Percentiles rank a stretch among this genome's conserved stretches.
These are phyloP conservation scores for Ogataea nitratoaversa DNA, from an alignment of 805 yeast genomes.

Conservation along the genomic window DNA sequence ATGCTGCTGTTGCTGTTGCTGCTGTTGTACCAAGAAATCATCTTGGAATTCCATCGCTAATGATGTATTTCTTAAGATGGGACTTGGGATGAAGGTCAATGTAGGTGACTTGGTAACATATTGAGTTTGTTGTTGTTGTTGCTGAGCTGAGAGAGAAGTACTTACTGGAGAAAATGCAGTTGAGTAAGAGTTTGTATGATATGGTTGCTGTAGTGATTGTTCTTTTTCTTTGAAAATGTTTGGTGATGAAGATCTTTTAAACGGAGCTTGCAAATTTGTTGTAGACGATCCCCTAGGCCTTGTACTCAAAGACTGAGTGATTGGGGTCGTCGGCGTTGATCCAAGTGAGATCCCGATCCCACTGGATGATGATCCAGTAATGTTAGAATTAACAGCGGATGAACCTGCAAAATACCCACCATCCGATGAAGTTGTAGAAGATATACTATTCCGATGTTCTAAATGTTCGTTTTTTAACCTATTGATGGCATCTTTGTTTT, in stretches of 20 bases:
- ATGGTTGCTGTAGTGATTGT: neutral
- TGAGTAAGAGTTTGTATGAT: neutral
- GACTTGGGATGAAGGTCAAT: constrained; percentile 21
- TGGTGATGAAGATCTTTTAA: constrained; percentile 32
- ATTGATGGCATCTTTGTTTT: constrained; percentile 88
- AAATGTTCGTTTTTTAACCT: constrained; percentile 80
- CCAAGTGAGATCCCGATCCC: constrained; percentile 11
- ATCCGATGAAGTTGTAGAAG: constrained; percentile 46
- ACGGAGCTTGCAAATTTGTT: constrained; percentile 18
- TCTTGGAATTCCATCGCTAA: constrained; percentile 31
- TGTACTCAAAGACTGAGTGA: constrained; percentile 7
- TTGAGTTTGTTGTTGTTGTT: neutral
- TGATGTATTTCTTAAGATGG: constrained; percentile 30
- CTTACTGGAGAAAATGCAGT: neutral
- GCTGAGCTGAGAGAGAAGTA: neutral
- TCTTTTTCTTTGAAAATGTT: constrained; percentile 17
- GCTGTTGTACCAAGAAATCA: constrained; percentile 26
- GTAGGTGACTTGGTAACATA: constrained; percentile 17
- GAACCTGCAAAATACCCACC: constrained; percentile 22
- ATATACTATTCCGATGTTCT: constrained; percentile 42
- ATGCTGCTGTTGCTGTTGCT: constrained; percentile 1
- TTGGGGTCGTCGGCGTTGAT: constrained; percentile 26
- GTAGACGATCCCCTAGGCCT: constrained; percentile 19
- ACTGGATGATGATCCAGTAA: constrained; percentile 11
- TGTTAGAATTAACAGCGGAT: constrained; percentile 1